Evolutionary conservation across 768 basidiomycete species (phyloP).

Genomic region (Serendipita sp.): DNA sequence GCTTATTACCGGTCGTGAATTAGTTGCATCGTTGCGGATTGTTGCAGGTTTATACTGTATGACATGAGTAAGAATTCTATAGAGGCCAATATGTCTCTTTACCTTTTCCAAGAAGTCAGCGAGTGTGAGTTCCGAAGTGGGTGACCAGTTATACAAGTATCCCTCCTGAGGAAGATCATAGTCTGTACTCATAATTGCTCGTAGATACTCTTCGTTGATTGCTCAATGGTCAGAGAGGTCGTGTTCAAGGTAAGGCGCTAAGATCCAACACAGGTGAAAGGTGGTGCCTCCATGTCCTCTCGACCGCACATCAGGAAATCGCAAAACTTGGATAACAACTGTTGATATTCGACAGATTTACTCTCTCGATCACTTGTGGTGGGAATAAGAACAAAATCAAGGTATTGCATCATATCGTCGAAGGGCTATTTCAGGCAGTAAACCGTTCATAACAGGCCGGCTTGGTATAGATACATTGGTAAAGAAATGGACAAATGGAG

Average conservation of each 20-base stretch:
- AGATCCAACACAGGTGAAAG: no score
- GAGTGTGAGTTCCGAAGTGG: neutral
- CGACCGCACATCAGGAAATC: neutral
- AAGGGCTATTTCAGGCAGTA: no score
- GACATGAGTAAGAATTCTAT: neutral
- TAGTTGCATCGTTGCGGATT: conserved; percentile 3
- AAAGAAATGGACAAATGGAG: no score
- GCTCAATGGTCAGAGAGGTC: no score
- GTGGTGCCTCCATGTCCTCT: neutral
- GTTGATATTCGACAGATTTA: neutral
- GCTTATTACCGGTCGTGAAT: neutral
- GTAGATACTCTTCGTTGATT: no score
- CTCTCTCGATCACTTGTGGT: no score
- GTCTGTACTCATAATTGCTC: neutral
- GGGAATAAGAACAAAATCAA: no score
- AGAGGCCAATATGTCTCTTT: neutral
- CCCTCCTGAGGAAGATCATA: neutral
- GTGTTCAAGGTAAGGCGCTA: no score
- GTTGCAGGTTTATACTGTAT: neutral
- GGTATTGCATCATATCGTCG: no score
- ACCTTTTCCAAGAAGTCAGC: conserved; percentile 3
- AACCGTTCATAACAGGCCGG: no score
- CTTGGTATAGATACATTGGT: no score
- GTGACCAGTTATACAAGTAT: neutral
- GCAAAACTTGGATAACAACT: neutral